Base-by-base conservation (phyloP, 1,284 basidiomycete genomes). In the Trametes polyzona region DNA sequence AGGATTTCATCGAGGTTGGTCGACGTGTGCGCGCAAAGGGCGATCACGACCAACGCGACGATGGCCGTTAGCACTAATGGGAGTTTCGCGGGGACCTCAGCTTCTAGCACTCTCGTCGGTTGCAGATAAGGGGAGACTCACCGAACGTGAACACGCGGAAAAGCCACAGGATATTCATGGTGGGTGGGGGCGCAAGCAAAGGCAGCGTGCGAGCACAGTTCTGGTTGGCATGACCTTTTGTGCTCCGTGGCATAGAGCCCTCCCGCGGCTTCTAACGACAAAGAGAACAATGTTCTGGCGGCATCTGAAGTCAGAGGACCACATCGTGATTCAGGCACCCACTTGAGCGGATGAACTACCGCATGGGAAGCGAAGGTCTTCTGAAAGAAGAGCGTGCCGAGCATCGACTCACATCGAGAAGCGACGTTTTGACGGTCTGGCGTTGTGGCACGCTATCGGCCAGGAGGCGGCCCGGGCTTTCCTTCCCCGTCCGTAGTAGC, bases 81-180 rank as follows among this genome's bases (percentile, higher is more conserved):
- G 23, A 11, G 12, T 0, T 17, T 17, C 8, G 21, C 9, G 12
- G 3, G 14, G 19, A 27, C 29, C 26, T 32, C 16, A 27, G 2
- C 2, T n/a, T n/a, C n/a, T n/a, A n/a, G n/a, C n/a, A n/a, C n/a
- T n/a, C n/a, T n/a, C n/a, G n/a, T n/a, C n/a, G n/a, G n/a, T n/a
- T 11, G 9, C 19, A 3, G 21, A 9, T 10, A n/a, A 12, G 42
- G n/a, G 6, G n/a, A 17, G 23, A 36, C 52, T 36, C 24, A 55
- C 52, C 44, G 12, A 55, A 32, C 10, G 52, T 55, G 46, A 48
- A 48, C 12, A 42, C 52, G 14, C 52, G 52, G 29, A 48, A 55
- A 23, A 55, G 23, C 52, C 52, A 55, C 16, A 55, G 46, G 29
- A 42, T 4, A 40, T 55, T 55, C 52, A 55, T 55, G 52, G 37